Percentiles rank a stretch among this genome's conserved stretches.
phyloP scores from a whole-genome alignment of 139 green algal species.

The Chlamydomonas applanata region DNA sequence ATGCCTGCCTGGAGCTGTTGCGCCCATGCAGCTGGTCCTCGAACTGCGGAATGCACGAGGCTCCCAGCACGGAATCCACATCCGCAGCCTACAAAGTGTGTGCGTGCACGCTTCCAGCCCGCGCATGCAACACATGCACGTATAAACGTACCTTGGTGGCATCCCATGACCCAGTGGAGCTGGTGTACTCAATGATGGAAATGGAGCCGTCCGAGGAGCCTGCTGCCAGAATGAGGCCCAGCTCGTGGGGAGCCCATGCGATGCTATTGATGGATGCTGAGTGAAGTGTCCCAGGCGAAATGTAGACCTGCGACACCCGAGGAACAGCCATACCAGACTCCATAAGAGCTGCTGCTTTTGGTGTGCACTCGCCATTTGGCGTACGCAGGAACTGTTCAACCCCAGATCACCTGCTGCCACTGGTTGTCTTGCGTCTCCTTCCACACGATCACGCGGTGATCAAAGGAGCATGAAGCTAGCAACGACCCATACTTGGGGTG shows the following conservation, averaged over 20 bases:
- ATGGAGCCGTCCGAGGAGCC: slow-evolving; percentile 91
- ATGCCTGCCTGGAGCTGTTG: too few species aligned
- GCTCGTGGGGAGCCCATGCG: slow-evolving; percentile 89
- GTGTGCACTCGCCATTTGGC: too few species aligned
- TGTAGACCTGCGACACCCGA: slow-evolving; percentile 44
- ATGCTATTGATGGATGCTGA: slow-evolving; percentile 91
- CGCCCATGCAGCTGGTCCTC: too few species aligned
- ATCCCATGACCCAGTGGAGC: slow-evolving; percentile 46
- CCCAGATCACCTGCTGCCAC: slow-evolving; percentile 66
- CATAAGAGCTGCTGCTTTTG: too few species aligned
- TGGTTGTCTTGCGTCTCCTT: slow-evolving; percentile 73
- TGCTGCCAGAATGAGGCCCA: slow-evolving; percentile 83
- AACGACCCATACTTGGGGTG: slow-evolving; percentile 94
- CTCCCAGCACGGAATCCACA: too few species aligned
- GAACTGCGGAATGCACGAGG: too few species aligned
- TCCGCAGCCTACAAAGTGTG: background rate
- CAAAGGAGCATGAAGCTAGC: slow-evolving; percentile 90
- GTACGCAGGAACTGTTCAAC: too few species aligned
- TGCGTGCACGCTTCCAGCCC: background rate
- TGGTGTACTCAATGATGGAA: slow-evolving; percentile 65
- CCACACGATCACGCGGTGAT: slow-evolving; percentile 92
- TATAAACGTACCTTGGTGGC: slow-evolving; percentile 50
- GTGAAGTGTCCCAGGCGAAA: slow-evolving; percentile 49
- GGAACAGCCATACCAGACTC: background rate
- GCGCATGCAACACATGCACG: background rate